Conservation (phyloP, 1,284 basidiomycete species). For the Ceratorhiza oryzae-sativae region DNA sequence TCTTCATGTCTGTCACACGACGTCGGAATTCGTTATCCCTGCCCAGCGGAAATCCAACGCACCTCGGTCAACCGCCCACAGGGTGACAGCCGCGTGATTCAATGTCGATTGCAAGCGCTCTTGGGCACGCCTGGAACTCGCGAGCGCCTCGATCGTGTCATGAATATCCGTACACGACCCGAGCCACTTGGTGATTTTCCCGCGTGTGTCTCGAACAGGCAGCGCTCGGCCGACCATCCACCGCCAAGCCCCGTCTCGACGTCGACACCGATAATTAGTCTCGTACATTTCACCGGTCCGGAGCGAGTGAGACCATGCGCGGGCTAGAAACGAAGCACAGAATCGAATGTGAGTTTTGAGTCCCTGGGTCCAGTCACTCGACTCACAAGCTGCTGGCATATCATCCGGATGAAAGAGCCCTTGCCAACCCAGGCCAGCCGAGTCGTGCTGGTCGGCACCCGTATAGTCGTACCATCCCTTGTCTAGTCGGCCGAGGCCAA, state of each 20-base stretch:
- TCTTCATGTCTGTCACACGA: constrained; percentile 9
- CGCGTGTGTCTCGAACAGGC: constrained; percentile 20
- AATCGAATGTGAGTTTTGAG: background rate
- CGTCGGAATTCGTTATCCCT: background rate
- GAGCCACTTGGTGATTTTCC: constrained; percentile 34
- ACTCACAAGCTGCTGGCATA: constrained; percentile 23
- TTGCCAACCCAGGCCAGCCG: constrained; percentile 34
- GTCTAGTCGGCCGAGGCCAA: too few species aligned
- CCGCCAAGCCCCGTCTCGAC: constrained; percentile 31
- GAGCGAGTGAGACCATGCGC: constrained; percentile 23
- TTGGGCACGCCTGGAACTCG: constrained; percentile 13
- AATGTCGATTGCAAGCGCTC: constrained; percentile 25
- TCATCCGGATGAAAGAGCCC: constrained; percentile 34
- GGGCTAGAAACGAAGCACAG: background rate
- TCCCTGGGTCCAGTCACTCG: background rate
- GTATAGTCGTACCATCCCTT: constrained; percentile 38
- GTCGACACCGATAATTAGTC: constrained; percentile 32
- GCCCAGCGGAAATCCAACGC: background rate
- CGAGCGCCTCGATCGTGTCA: constrained; percentile 37
- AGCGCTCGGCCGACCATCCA: constrained; percentile 38
- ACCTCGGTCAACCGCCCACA: constrained; percentile 30
- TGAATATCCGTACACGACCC: constrained; percentile 38
- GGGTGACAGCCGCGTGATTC: constrained; percentile 35
- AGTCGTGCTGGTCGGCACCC: constrained; percentile 22
- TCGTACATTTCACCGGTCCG: constrained; percentile 36